phyloP scores from a whole-genome alignment of 2,329 filamentous ascomycete species.

The Didymella glomerata region DNA sequence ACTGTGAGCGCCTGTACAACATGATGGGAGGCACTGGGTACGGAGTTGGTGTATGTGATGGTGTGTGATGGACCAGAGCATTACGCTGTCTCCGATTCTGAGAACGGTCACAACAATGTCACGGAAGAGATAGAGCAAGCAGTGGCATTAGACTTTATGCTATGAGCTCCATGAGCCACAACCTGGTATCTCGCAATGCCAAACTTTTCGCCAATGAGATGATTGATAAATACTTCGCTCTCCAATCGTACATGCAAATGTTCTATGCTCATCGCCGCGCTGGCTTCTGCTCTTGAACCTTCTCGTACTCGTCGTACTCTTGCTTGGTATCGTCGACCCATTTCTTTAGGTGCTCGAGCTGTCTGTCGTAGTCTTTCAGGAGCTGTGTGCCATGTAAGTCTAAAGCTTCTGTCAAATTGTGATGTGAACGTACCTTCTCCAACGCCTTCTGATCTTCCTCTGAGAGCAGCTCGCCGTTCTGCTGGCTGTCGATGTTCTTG shows the following conservation, averaged over 20 bases:
- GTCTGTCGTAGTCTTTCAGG: constrained; percentile 81
- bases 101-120: not conserved
- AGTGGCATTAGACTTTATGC: constrained; percentile 15
- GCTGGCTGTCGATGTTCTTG: constrained; percentile 56
- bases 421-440: constrained; percentile 69
- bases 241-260: constrained; percentile 26
- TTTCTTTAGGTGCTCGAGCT: constrained; percentile 76
- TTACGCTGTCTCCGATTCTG: not conserved
- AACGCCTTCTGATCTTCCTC: constrained; percentile 75
- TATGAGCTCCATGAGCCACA: constrained; percentile 6
- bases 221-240: constrained; percentile 21
- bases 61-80: not conserved
- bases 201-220: constrained; percentile 27
- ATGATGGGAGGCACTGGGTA: not conserved
- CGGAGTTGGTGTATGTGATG: not conserved
- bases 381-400: constrained; percentile 61
- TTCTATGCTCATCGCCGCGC: constrained; percentile 33
- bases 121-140: constrained; percentile 3
- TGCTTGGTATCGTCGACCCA: constrained; percentile 66
- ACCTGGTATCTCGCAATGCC: constrained; percentile 29
- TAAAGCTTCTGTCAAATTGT: not conserved
- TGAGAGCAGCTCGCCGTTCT: constrained; percentile 62
- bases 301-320: constrained; percentile 66
- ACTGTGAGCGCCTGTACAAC: constrained; percentile 19
- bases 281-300: constrained; percentile 37